Base-by-base conservation (phyloP, 805 yeast species). In the Helenozyma baotianmanensis region DNA sequence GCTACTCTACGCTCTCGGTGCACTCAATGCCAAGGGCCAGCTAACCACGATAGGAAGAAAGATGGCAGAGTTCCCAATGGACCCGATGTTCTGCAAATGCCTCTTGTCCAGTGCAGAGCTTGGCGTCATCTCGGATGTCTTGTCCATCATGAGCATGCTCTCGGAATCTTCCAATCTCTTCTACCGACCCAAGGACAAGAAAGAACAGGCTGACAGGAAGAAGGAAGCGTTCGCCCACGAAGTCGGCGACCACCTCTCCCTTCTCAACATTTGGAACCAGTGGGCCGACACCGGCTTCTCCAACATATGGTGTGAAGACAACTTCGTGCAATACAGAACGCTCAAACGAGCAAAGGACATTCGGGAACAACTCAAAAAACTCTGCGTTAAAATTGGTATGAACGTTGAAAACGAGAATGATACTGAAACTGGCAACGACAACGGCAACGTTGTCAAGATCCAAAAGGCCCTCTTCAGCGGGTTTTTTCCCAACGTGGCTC, bases 11-110 rank as follows among this genome's bases (percentile, higher is more conserved):
- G 79, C 89, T 0, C 57, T 92, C 7, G 95, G 95, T 0, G 97
- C 97, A 0, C 60, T 92, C 34, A 87, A 84, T 45, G 78, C 80
- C 8, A 72, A 72, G 35, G 98, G 97, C 0, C 69, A 74, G 31
- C 62, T 92, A 24, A 90, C 97, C 0, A 65, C 74, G 29, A 51
- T 79, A 1, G 99, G 98, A 0, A 60, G 82, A 26, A 74, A 76
- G 40, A 89, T 92, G 96, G 82, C 96, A 1, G 87, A 81, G 38
- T 85, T 89, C 47, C 98, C 98, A 0, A 73, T 89, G 42, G 95
- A 87, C 45, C 97, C 97, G 4, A 85, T 85, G 69, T 70, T 88
- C 48, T 80, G 96, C 6, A 86, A 84, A 53, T 78, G 80, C 6
- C 53, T 92, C 21, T 56, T 90, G 9, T 62, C 77, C 1, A 78